These are phyloP conservation scores for Meredithiella fracta DNA, from an alignment of 2,329 filamentous ascomycete genomes.

Conservation along the genomic window DNA sequence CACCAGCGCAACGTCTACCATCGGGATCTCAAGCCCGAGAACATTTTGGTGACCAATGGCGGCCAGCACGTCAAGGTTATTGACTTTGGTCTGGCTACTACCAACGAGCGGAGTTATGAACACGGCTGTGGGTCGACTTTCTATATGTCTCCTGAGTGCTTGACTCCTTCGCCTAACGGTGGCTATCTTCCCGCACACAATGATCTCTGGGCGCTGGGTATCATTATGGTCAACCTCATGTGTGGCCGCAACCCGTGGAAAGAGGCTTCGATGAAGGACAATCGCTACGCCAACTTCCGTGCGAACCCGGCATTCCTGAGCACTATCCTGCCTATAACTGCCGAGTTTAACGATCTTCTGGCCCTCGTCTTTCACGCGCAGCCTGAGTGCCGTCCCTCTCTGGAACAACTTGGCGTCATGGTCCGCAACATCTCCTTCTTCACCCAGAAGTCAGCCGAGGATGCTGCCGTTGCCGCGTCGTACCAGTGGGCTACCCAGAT, in stretches of 20 bases:
- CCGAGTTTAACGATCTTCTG: constrained; percentile 78
- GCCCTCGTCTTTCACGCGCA: constrained; percentile 75
- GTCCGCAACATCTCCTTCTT: constrained; percentile 65
- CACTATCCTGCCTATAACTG: constrained; percentile 78
- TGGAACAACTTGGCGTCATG: constrained; percentile 60
- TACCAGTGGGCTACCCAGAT: background rate
- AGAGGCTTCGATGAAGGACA: constrained; percentile 81
- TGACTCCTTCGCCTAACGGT: constrained; percentile 54
- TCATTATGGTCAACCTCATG: constrained; percentile 92
- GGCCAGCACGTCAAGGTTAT: constrained; percentile 87
- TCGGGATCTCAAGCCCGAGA: constrained; percentile 94
- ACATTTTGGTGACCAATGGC: constrained; percentile 79
- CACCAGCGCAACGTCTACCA: constrained; percentile 91
- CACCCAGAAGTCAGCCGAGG: constrained; percentile 35
- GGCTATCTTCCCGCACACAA: constrained; percentile 83
- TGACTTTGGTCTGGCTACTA: constrained; percentile 90
- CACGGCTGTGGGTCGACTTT: constrained; percentile 97
- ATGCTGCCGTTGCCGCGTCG: background rate
- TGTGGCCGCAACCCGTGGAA: constrained; percentile 99
- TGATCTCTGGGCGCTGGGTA: constrained; percentile 95
- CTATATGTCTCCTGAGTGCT: constrained; percentile 99
- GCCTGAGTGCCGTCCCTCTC: constrained; percentile 64
- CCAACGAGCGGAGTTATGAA: constrained; percentile 69
- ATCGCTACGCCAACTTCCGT: constrained; percentile 82
- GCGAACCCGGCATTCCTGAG: constrained; percentile 76